phyloP scores from a whole-genome alignment of 2,329 filamentous ascomycete genomes.

The Monosporascus sp. region DNA sequence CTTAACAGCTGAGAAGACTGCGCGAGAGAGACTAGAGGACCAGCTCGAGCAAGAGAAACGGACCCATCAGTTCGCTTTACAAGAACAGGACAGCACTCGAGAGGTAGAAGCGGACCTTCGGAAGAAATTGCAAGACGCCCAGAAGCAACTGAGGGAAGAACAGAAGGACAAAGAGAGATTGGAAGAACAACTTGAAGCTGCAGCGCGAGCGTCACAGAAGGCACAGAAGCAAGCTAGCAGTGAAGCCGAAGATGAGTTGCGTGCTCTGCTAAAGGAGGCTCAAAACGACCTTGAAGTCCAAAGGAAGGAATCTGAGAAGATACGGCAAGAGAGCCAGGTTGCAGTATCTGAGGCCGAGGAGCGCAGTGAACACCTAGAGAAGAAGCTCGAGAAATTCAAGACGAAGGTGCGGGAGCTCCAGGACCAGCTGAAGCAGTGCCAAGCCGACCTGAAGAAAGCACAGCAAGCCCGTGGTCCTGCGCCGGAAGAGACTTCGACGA shows the following conservation, averaged over 20 bases:
- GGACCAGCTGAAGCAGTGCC: slow-evolving; percentile 63
- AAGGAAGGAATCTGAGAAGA: slow-evolving; percentile 41
- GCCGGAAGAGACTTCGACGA: slow-evolving; percentile 23
- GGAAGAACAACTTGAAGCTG: slow-evolving; percentile 28
- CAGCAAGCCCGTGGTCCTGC: slow-evolving; percentile 32
- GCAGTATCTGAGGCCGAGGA: slow-evolving; percentile 55
- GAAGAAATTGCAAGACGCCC: slow-evolving; percentile 25
- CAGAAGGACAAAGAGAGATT: slow-evolving; percentile 26
- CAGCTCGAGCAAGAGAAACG: slow-evolving; percentile 26
- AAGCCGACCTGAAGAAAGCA: slow-evolving; percentile 37
- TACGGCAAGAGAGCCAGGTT: slow-evolving; percentile 42
- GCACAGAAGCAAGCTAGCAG: slow-evolving; percentile 14
- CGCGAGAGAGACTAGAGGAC: slow-evolving; percentile 26
- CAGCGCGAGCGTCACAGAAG: slow-evolving; percentile 24
- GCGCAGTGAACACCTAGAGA: slow-evolving; percentile 60
- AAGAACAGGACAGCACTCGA: slow-evolving; percentile 26
- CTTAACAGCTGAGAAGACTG: slow-evolving; percentile 23
- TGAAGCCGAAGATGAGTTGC: slow-evolving; percentile 21
- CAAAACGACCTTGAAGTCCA: slow-evolving; percentile 30
- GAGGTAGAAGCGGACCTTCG: slow-evolving; percentile 26
- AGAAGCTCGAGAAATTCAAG: slow-evolving; percentile 63
- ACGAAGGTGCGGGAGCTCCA: slow-evolving; percentile 65
- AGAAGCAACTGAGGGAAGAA: slow-evolving; percentile 23
- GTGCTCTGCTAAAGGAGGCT: slow-evolving; percentile 23
- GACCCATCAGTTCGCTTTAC: slow-evolving; percentile 21